Evolutionary conservation across 148 eudicot species (phyloP), one percentile per base, ranked within the genome.

Genomic region (Chenopodium formosanum): DNA sequence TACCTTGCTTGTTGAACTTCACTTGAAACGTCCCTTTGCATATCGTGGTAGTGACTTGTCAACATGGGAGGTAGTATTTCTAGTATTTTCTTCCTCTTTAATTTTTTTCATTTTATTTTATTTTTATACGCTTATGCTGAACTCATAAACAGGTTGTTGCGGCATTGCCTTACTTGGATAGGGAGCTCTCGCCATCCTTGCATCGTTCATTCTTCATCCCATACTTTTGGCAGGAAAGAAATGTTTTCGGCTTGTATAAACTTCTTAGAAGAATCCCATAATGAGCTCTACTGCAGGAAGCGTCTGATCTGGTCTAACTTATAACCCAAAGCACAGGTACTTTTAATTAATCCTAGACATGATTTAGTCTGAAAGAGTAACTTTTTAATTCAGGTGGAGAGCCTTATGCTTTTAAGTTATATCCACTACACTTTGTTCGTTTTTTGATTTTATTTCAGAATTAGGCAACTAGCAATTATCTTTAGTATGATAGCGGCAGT

Each of bases 181-280:
- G 98, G 84, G 92, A 92, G 85, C 88, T 94, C 68, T 91, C 99
- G 11, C 95, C 93, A 72, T 86, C 95, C 4, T 27, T 89, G 48
- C 80, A 93, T 80, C 87, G 97, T 40, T 96, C 99, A 74, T 96
- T 96, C 91, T 96, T 94, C 82, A 89, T 96, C 52, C 99, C 98
- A 3, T 79, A 82, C 85, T 88, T 83, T 40, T 95, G 98, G 98
- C 94, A 92, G 87, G 85, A 83, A 84, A 91, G 85, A 82, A 96
- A 96, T 83, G 91, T 92, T 25, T 96, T 96, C 23, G 98, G 98
- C 82, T 60, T 90, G 82, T 94, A 94, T 86, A 97, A 91, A 80
- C 87, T 97, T 63, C 94, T 94, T 3, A 88, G 90, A 82, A 89
- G 93, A 85, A 85, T 92, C 64, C 90, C 91, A 9, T 75, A 62